Evolutionary conservation across 345 rosid genomes (phyloP).

Genomic region (Syzygium jambos): DNA sequence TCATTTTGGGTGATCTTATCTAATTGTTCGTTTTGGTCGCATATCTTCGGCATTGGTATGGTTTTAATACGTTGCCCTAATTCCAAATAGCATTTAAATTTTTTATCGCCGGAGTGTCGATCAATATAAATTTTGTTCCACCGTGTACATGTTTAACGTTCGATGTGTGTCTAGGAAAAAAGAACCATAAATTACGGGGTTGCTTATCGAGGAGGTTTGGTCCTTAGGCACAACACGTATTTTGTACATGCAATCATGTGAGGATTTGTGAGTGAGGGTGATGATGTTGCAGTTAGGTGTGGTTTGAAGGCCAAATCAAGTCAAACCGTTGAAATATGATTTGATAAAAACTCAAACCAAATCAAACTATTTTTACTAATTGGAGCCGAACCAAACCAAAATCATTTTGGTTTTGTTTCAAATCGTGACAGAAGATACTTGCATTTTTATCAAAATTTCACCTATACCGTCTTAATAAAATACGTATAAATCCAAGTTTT

Average conservation of each 20-base stretch:
- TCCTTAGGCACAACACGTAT: not conserved
- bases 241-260: not conserved
- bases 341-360: not conserved
- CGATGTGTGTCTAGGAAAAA: not conserved
- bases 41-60: not conserved
- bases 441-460: not conserved
- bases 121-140: no score
- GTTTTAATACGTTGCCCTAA: not conserved
- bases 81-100: rapidly evolving
- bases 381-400: not conserved
- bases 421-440: not conserved
- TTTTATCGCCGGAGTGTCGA: not conserved
- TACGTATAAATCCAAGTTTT: no score
- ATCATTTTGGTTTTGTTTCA: not conserved
- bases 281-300: not conserved
- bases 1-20: not conserved
- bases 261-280: not conserved
- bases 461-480: not conserved
- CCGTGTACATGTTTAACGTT: not conserved
- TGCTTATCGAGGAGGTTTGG: not conserved
- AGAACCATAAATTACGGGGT: not conserved
- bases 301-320: not conserved
- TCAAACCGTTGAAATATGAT: not conserved
- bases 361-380: not conserved
- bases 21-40: not conserved